Conservation (phyloP, 2,329 filamentous ascomycete species). For the Fusarium succisae region DNA sequence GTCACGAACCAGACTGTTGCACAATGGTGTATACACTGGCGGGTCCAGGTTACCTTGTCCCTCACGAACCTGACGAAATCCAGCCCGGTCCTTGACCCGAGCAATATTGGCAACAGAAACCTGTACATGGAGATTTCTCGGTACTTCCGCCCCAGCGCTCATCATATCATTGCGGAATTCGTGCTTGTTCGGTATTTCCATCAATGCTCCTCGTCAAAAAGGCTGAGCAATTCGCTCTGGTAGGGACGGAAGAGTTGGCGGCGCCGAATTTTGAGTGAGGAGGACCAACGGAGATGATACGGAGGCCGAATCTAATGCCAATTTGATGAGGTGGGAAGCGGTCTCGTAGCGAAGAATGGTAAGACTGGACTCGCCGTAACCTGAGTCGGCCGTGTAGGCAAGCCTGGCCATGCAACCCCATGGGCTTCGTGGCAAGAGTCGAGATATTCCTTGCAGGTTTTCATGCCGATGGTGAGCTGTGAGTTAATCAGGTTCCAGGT, state of each 20-base stretch:
- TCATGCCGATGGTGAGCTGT: fast-evolving
- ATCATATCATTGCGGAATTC: too few species aligned
- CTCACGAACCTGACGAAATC: too few species aligned
- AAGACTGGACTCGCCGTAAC: conserved; percentile 92
- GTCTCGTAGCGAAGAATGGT: conserved; percentile 96
- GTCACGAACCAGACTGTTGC: fast-evolving
- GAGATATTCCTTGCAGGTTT: background rate
- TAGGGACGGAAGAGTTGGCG: conserved; percentile 27
- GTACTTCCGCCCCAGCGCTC: background rate
- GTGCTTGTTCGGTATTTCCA: too few species aligned
- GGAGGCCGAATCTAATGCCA: conserved; percentile 94
- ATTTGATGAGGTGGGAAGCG: conserved; percentile 94
- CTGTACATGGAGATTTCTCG: too few species aligned
- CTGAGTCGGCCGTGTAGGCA: conserved; percentile 86
- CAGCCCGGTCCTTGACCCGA: too few species aligned
- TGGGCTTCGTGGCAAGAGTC: conserved; percentile 51
- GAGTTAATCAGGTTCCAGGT: background rate
- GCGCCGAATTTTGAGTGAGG: conserved; percentile 67
- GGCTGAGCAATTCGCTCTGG: background rate
- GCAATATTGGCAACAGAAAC: too few species aligned
- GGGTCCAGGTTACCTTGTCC: background rate
- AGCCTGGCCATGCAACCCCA: conserved; percentile 73
- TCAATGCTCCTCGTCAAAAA: fast-evolving
- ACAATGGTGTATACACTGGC: background rate
- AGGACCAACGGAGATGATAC: conserved; percentile 84